A percentile compares a stretch with the other conserved stretches of the same genome.
phyloP scores from a whole-genome alignment of 1,139 yeast species.

The Taphrina pruni region DNA sequence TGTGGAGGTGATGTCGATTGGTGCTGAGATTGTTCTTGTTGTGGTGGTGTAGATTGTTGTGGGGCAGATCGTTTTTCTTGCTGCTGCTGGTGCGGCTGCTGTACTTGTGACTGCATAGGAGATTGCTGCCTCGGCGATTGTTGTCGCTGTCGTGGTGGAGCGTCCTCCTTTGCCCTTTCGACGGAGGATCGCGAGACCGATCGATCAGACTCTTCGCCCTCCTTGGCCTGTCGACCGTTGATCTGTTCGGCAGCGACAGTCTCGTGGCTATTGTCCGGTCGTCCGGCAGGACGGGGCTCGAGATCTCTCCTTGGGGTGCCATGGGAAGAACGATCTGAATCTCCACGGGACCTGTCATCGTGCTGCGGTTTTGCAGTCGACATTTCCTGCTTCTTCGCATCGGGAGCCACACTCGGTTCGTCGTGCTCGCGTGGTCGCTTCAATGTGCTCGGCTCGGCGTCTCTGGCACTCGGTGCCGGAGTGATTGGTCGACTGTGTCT shows the following conservation, averaged over 20 bases:
- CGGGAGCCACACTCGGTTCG: constrained; percentile 16
- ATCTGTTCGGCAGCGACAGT: constrained; percentile 14
- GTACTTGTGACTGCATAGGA: neutral
- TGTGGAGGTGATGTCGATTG: neutral
- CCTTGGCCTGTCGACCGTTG: constrained; percentile 1
- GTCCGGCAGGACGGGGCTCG: constrained; percentile 1
- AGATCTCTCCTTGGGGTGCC: constrained; percentile 3
- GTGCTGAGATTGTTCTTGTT: neutral
- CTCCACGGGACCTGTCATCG: neutral
- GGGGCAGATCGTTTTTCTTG: neutral
- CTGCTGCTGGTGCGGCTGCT: neutral
- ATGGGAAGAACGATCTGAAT: constrained; percentile 15
- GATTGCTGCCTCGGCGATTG: neutral
- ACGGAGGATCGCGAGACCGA: neutral
- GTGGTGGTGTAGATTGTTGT: neutral
- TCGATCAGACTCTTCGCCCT: neutral
- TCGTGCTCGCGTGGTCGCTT: constrained; percentile 25
- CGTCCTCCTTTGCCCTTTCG: neutral
- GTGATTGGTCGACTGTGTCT: constrained; percentile 15
- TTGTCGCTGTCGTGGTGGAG: neutral
- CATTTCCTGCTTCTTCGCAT: constrained; percentile 28
- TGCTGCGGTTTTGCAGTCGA: constrained; percentile 12
- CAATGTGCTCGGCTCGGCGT: constrained; percentile 6
- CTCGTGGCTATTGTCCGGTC: neutral
- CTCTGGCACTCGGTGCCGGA: constrained; percentile 6